Evolutionary conservation across 495 filamentous ascomycete species (phyloP).

Genomic region (Penicillium fimorum): DNA sequence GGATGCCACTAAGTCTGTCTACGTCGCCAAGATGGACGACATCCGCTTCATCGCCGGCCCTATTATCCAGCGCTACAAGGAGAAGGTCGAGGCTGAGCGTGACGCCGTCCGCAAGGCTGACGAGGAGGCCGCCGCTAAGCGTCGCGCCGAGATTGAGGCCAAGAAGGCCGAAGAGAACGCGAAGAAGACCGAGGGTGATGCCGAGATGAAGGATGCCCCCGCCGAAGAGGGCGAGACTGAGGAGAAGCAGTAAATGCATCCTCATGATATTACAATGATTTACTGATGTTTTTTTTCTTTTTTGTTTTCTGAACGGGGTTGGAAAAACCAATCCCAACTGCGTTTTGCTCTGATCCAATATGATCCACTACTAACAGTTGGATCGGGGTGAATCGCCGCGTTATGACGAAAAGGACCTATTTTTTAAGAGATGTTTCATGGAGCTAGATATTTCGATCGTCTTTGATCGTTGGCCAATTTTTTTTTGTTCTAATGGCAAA

Average conservation of each 20-base stretch:
- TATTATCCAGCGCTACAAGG: conserved; percentile 90
- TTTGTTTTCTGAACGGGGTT: background rate
- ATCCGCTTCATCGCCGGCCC: conserved; percentile 88
- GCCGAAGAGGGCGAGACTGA: conserved; percentile 40
- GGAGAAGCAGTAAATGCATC: conserved; percentile 43
- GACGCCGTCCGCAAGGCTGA: conserved; percentile 69
- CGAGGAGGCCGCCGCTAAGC: conserved; percentile 80
- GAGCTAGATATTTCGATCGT: conserved; percentile 23
- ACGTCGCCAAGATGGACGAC: conserved; percentile 93
- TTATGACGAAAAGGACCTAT: conserved; percentile 30
- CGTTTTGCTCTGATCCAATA: background rate
- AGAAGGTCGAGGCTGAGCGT: conserved; percentile 89
- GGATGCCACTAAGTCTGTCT: conserved; percentile 89
- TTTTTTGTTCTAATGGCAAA: conserved; percentile 26
- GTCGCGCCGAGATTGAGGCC: conserved; percentile 69
- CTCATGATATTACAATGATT: background rate
- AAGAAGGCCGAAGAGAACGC: conserved; percentile 49
- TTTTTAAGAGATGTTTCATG: conserved; percentile 29
- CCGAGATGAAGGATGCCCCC: conserved; percentile 14
- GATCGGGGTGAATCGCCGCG: conserved; percentile 10
- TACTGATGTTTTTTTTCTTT: conserved; percentile 3
- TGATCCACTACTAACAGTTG: conserved; percentile 6
- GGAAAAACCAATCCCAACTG: background rate
- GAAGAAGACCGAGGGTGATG: conserved; percentile 41
- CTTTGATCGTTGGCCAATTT: conserved; percentile 17